Base-by-base conservation (phyloP, 2,329 filamentous ascomycete genomes). In the Colletotrichum gloeosporioides region DNA sequence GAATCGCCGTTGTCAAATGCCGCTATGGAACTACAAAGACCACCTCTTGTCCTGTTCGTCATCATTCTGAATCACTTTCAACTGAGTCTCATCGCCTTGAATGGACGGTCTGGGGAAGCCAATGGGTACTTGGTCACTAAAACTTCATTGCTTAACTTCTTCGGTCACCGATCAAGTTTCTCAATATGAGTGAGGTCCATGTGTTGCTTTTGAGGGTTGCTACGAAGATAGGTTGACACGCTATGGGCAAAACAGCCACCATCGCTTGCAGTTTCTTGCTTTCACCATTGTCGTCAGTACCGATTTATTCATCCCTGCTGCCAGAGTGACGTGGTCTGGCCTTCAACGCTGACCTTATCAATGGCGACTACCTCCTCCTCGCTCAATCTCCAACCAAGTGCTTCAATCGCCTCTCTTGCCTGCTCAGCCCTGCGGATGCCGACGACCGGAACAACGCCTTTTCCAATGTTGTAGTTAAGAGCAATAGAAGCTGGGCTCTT, bases 401-500 rank as follows among this genome's bases (percentile, higher is more conserved):
- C 29, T 3, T 32, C 70, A 10, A 65, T 59, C 1, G 18, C 15
- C 8, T 32, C 32, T 9, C 22, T 70, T 8, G 36, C 71, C 22
- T 69, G 71, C 36, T 57, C 44, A 25, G 36, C 66, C 4, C 39
- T 74, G 1, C 25, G 31, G 22, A 64, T 16, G 9, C 71, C 32
- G 32, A 65, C 59, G 15, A 61, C 32, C 2, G 25, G 65, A 7
- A 34, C 15, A 4, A 18, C 49, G 1, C 27, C 49, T 25, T 25
- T 71, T 4, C 49, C 27, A 13, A 74, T 22, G 27, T 66, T 69
- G 57, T 32, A 64, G 8, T 69, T 63, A 12, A 73, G 57, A 22
- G 67, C 31, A 16, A 71, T 8, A 9, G 29, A 61, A 18, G 34
- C 27, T 0, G n/a, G 7, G 9, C 49, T 61, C 61, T 71, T 66